Base-by-base conservation (phyloP, 495 filamentous ascomycete species). In the Cercophora newfieldiana region DNA sequence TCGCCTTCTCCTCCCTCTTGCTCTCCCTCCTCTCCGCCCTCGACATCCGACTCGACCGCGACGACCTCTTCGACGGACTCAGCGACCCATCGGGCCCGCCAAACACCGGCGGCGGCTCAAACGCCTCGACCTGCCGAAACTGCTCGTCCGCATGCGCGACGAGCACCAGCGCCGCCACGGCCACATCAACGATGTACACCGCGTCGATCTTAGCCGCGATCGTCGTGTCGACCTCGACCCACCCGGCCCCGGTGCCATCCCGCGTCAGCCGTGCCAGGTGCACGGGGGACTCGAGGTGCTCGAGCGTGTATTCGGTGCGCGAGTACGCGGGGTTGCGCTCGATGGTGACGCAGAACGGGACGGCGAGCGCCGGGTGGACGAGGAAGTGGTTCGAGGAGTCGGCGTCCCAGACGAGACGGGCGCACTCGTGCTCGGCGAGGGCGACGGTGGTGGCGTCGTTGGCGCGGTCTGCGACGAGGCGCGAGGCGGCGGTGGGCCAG, bases 181-280 rank as follows among this genome's bases (percentile, higher is more conserved):
- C 82, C 0, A 91, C 90, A 73, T 94, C 91, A n/a, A 93, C 83
- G 3, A 91, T 80, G 70, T 92, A 93, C 47, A 91, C 82, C 47
- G 86, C 88, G 26, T 86, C 82, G 55, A 85, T 72, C 63, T 78
- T 79, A 24, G 75, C 71, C 7, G 83, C 83, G 12, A 85, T 78
- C 2, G 73, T 72, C 14, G 84, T 86, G 66, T 86, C 83, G 14
- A 86, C 72, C 67, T 86, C 82, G 16, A 87, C 68, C 74, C 76
- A 85, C 19, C 83, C 83, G 18, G 70, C 74, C 10, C 83, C 84
- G 2, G 80, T 79, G 44, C 81, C 82, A 71, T 87, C 83, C 12
- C 83, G 77, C 50, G 79, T 81, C 26, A 87, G 75, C 25, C 79
- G 75, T 10, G 79, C 82, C 6, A 87, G 69, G 60, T 81, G 82